A percentile compares a stretch with the other conserved stretches of the same genome.
Conservation (phyloP, 2,329 filamentous ascomycete genomes). For the Paecilomyces dactylethromorphus region DNA sequence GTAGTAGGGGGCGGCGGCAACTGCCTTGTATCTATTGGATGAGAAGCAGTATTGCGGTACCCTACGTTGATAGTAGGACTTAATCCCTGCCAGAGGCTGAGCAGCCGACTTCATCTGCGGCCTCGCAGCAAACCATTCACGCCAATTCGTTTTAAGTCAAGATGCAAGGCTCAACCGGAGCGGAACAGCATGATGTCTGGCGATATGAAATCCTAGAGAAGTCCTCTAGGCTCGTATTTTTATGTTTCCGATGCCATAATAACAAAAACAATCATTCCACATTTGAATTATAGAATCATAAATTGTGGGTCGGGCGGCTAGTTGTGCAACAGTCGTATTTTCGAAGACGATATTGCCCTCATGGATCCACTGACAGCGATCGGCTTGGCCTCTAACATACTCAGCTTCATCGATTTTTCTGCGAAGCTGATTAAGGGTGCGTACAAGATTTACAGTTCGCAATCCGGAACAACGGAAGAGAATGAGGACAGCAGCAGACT, state of each 20-base stretch:
- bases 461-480: background rate
- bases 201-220: background rate
- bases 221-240: background rate
- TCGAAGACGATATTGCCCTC: background rate
- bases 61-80: background rate
- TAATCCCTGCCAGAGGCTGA: background rate
- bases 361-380: constrained; percentile 23
- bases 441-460: constrained; percentile 7
- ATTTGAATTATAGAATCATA: background rate
- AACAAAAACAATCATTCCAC: too few relatives aligned
- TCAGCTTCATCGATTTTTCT: constrained; percentile 17
- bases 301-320: background rate
- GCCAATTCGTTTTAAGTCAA: background rate
- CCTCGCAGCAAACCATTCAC: background rate
- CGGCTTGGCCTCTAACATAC: constrained; percentile 13
- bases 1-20: background rate
- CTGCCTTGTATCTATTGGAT: background rate
- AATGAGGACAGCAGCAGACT: background rate
- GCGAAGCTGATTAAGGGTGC: constrained; percentile 12
- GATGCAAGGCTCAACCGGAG: background rate
- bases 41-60: background rate
- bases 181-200: background rate
- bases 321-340: background rate
- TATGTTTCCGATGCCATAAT: background rate
- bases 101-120: background rate